Evolutionary conservation across 78 protist genomes (phyloP).

Genomic region (Dictyostelium intermedium): DNA sequence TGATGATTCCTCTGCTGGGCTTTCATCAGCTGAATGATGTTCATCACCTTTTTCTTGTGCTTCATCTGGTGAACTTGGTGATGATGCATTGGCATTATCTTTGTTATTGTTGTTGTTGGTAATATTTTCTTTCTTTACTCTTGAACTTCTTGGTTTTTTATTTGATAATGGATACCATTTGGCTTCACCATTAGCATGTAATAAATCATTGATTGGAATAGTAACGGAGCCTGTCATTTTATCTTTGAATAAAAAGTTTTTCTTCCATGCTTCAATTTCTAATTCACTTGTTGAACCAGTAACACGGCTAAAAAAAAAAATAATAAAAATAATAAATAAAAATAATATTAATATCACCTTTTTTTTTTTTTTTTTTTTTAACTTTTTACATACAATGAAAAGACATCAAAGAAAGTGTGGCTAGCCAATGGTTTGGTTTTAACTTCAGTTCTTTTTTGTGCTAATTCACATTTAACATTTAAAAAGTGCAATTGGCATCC

Average conservation of each 20-base stretch:
- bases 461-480: slow-evolving; percentile 62
- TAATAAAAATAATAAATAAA: not conserved
- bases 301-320: slow-evolving; percentile 47
- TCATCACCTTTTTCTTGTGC: slow-evolving; percentile 36
- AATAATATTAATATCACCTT: not conserved
- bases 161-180: slow-evolving; percentile 63
- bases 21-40: slow-evolving; percentile 32
- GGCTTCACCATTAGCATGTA: slow-evolving; percentile 46
- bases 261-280: slow-evolving; percentile 77
- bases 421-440: slow-evolving; percentile 50
- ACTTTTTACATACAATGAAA: slow-evolving; percentile 46
- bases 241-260: slow-evolving; percentile 68
- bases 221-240: slow-evolving; percentile 50
- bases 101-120: not conserved
- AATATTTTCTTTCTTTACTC: not conserved
- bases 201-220: slow-evolving; percentile 50
- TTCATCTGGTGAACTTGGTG: slow-evolving; percentile 25
- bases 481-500: slow-evolving; percentile 73
- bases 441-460: slow-evolving; percentile 38
- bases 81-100: not conserved
- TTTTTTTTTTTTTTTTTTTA: not conserved
- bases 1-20: slow-evolving; percentile 8
- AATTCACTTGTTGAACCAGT: slow-evolving; percentile 54
- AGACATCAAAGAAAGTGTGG: slow-evolving; percentile 69
- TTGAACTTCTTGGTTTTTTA: slow-evolving; percentile 17